Evolutionary conservation across 2,329 filamentous ascomycete genomes (phyloP).

Genomic region (Eutypella sp.): DNA sequence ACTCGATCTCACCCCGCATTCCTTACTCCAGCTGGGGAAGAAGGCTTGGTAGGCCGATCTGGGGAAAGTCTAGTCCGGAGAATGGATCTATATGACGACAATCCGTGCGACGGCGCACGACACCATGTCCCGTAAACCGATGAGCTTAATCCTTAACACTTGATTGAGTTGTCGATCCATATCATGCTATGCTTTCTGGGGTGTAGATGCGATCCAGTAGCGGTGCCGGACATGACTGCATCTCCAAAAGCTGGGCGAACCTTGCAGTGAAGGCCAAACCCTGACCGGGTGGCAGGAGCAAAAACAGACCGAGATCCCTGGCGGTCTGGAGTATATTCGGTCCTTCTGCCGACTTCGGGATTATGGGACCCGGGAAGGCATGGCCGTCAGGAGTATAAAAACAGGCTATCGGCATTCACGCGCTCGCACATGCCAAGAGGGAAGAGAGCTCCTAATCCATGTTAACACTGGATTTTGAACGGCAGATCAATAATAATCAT

Average conservation of each 20-base stretch:
- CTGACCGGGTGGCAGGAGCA: neutral
- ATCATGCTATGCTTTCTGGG: too few species aligned
- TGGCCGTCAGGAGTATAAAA: neutral
- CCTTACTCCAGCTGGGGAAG: neutral
- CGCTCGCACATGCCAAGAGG: neutral
- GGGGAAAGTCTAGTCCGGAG: neutral
- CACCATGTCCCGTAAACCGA: neutral
- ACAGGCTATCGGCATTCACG: neutral
- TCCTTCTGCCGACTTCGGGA: neutral
- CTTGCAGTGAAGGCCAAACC: neutral
- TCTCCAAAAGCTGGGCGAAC: neutral
- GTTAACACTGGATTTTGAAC: neutral
- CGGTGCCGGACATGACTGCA: neutral
- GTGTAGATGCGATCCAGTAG: neutral
- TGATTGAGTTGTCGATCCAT: neutral
- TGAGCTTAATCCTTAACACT: neutral
- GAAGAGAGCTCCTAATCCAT: too few species aligned
- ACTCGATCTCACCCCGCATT: neutral
- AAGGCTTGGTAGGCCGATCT: neutral
- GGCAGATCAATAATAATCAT: neutral
- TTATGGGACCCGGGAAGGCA: neutral
- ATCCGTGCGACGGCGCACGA: neutral
- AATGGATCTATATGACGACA: neutral
- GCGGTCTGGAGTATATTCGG: neutral
- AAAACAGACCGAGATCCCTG: neutral